Evolutionary conservation across 2,329 filamentous ascomycete genomes (phyloP), one percentile per base, ranked within the genome.

Genomic region (Pseudomassariella vexata): DNA sequence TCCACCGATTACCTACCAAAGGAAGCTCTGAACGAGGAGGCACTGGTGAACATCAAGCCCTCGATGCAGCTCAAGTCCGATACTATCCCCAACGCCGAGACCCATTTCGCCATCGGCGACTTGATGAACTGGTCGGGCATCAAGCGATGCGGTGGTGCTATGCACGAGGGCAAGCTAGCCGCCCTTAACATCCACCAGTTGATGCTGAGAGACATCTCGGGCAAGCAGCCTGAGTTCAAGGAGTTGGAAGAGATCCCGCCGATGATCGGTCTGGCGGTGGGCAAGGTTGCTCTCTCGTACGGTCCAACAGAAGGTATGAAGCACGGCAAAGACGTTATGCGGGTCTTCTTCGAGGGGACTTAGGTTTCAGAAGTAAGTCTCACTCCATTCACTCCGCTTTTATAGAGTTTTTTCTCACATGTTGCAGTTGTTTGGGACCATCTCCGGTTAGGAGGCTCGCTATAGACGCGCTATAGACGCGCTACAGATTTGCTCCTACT

Each of bases 111-210:
- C 9, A 66, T 76, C 16, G 85, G 85, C 11, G 85, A 90, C 50
- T 62, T 84, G 11, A 73, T 71, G 19, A 62, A 65, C 28, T 89
- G 85, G 84, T 73, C 79, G 0, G 84, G 83, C 25, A 87, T 90
- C 61, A 89, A 87, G 64, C 79, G 85, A 26, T 85, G 80, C 46
- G 84, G 85, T 16, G 74, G 68, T 11, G 85, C 85, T 20, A 85
- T 89, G 71, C 74, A 83, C 49, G 78, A 80, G 65, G 85, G 83
- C 22, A 73, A 79, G 47, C 66, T 71, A 39, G 73, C 73, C 3
- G 82, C 76, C 6, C 57, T 69, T 32, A 89, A 89, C 50, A 70
- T 83, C 33, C 72, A 84, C 57, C 73, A 82, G 56, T 60, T 66
- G 16, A 76, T 84, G 50, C 53, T 75, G 26, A 49, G 60, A 32